phyloP scores from a whole-genome alignment of 2,329 filamentous ascomycete genomes.

The Penicillium sp. region DNA sequence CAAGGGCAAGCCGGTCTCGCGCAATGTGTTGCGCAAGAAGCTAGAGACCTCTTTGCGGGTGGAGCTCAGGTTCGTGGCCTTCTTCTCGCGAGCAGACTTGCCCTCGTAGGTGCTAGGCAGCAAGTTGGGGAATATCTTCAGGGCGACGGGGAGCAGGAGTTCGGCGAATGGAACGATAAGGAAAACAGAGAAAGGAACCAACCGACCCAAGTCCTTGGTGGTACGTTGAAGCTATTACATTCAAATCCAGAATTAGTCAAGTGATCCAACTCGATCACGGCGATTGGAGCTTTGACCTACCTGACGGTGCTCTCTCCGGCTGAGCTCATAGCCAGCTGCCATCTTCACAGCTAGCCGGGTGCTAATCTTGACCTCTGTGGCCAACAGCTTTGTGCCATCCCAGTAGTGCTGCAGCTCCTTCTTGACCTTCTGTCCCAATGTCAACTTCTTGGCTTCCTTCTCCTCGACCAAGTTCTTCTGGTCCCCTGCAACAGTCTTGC shows the following conservation, averaged over 20 bases:
- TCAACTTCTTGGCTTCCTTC: slow-evolving; percentile 81
- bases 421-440: slow-evolving; percentile 88
- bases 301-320: slow-evolving; percentile 87
- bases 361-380: slow-evolving; percentile 90
- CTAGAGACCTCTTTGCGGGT: slow-evolving; percentile 91
- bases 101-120: slow-evolving; percentile 96
- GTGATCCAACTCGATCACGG: neutral
- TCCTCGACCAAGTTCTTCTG: slow-evolving; percentile 61
- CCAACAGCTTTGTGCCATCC: slow-evolving; percentile 95
- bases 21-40: slow-evolving; percentile 84
- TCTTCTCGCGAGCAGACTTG: slow-evolving; percentile 84
- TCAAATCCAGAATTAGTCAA: slow-evolving; percentile 12
- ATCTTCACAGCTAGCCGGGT: slow-evolving; percentile 90
- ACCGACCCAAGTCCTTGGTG: slow-evolving; percentile 85
- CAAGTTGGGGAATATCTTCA: slow-evolving; percentile 95
- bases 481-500: slow-evolving; percentile 54
- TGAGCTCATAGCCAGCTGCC: slow-evolving; percentile 96
- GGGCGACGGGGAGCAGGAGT: slow-evolving; percentile 82
- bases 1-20: slow-evolving; percentile 89
- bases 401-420: slow-evolving; percentile 93
- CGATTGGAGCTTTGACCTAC: slow-evolving; percentile 31
- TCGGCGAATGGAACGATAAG: slow-evolving; percentile 96
- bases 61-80: slow-evolving; percentile 75
- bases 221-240: slow-evolving; percentile 71
- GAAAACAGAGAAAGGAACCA: slow-evolving; percentile 96